These are phyloP conservation scores for Lyophyllum decastes DNA, from an alignment of 768 basidiomycete genomes.

Conservation along the genomic window DNA sequence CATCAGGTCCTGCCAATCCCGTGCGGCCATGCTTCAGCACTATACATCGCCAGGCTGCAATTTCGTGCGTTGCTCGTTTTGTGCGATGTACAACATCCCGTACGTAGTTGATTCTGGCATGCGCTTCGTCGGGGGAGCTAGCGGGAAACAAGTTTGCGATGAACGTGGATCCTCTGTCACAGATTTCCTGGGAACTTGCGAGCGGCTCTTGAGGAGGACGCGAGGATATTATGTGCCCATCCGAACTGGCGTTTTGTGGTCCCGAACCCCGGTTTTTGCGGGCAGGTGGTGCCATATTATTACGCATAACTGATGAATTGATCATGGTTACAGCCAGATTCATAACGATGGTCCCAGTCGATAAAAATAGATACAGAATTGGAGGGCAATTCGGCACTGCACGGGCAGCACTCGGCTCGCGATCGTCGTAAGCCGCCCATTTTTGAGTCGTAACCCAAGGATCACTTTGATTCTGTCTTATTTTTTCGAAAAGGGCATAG, in stretches of 20 bases:
- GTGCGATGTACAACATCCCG: conserved; percentile 57
- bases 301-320: neutral
- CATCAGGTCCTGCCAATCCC: conserved; percentile 72
- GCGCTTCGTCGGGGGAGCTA: conserved; percentile 52
- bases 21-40: conserved; percentile 60
- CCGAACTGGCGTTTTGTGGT: conserved; percentile 33
- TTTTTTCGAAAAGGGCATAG: no score
- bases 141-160: conserved; percentile 63
- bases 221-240: conserved; percentile 52
- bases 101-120: conserved; percentile 49
- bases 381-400: no score
- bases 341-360: no score
- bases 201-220: conserved; percentile 47
- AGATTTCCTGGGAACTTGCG: conserved; percentile 70
- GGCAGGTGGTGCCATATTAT: conserved; percentile 5
- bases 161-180: conserved; percentile 75
- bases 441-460: no score
- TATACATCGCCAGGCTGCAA: conserved; percentile 82
- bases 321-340: no score
- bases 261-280: neutral
- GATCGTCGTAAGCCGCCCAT: no score
- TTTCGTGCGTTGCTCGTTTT: conserved; percentile 68
- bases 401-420: no score
- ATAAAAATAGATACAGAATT: no score
- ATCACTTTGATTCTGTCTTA: no score